Evolutionary conservation across 1,139 yeast species (phyloP), one percentile per base, ranked within the genome.

Genomic region (Sugiyamaella japonica): DNA sequence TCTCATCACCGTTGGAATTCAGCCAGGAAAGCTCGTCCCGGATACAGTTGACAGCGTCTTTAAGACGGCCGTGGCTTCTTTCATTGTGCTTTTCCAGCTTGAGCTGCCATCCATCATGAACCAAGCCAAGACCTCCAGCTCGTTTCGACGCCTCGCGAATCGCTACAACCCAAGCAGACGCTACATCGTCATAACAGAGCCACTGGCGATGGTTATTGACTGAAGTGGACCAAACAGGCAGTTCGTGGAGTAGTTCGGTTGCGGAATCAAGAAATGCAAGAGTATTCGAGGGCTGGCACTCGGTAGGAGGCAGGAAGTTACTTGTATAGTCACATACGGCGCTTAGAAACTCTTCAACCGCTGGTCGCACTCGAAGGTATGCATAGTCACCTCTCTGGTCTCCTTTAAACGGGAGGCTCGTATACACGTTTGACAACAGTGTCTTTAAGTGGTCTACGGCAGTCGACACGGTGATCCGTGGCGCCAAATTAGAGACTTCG

Each of bases 301-400:
- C 90, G 56, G 82, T 78, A 8, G 96, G 96, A 17, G 96, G 96
- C 58, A 90, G 76, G 66, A 86, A 87, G 65, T 82, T 84, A 59
- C 87, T 76, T 7, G 89, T 83, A 67, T 85, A 90, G 70, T 90
- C 98, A 41, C 88, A 82, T 53, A 91, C 73, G 47, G 95, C 85
- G 63, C 81, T 79, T 59, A 89, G 78, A 65, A 91, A 89, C 64
- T 89, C 96, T 60, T 83, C 80, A 57, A 90, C 78, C 56, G 76
- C 73, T 1, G 89, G 84, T 65, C 89, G 85, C 54, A 91, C 86
- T 56, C 98, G 78, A 56, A 89, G 76, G 70, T 85, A 93, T n/a
- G 96, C 85, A 68, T 93, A 93, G 69, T 91, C 98, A 52, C 87
- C 83, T 50, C 79, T 76, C 17, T 77, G 74, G 62, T 86, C 89